These are phyloP conservation scores for Podaxis sp. DNA, from an alignment of 768 basidiomycete genomes.

Conservation along the genomic window DNA sequence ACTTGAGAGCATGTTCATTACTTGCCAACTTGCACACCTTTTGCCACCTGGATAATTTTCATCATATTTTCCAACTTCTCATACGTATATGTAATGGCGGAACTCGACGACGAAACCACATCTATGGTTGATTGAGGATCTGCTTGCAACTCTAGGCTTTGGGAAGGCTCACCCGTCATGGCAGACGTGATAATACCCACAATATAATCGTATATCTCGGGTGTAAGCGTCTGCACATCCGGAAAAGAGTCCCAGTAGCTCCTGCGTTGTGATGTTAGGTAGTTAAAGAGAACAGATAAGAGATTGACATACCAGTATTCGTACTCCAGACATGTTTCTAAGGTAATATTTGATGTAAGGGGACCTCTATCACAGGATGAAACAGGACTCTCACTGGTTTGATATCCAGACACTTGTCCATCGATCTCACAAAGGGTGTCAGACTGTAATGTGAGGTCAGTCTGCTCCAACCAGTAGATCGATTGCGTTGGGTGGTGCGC, in stretches of 20 bases:
- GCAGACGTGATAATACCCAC: background rate
- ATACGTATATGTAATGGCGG: background rate
- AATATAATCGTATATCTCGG: constrained; percentile 1
- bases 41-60: background rate
- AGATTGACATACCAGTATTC: constrained; percentile 7
- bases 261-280: background rate
- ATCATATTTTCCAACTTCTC: constrained; percentile 2
- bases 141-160: too few species aligned
- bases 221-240: background rate
- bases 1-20: background rate
- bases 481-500: background rate
- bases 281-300: background rate
- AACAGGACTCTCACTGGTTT: background rate
- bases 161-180: constrained; percentile 4
- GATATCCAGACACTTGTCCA: background rate
- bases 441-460: background rate
- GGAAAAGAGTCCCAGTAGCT: constrained; percentile 11
- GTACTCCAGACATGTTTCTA: background rate
- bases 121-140: background rate
- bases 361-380: background rate
- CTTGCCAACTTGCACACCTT: background rate
- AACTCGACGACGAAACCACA: background rate
- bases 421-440: background rate
- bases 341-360: background rate
- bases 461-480: background rate